phyloP scores from a whole-genome alignment of 2,329 filamentous ascomycete genomes.

The Ophiostoma ulmi region DNA sequence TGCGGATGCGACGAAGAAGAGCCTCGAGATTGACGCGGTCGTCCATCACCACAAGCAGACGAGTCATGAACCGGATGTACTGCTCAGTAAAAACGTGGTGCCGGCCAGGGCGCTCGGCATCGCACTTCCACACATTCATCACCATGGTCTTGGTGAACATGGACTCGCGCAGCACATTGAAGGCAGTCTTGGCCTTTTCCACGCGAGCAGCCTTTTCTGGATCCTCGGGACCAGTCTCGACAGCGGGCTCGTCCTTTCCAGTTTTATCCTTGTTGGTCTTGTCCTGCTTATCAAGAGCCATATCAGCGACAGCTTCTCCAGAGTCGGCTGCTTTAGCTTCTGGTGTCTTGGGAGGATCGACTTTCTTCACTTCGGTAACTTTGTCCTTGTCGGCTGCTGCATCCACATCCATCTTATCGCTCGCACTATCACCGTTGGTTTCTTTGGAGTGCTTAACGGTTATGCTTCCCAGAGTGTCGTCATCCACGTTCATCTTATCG shows the following conservation, averaged over 20 bases:
- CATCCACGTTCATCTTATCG: constrained; percentile 30
- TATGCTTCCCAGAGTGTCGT: neutral
- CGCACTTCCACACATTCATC: constrained; percentile 91
- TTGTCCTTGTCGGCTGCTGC: neutral
- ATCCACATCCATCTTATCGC: neutral
- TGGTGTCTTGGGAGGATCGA: neutral
- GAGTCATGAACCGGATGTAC: constrained; percentile 77
- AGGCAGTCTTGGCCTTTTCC: constrained; percentile 71
- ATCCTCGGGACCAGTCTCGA: constrained; percentile 3
- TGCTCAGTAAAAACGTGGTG: constrained; percentile 89
- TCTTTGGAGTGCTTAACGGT: neutral
- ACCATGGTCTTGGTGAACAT: constrained; percentile 93
- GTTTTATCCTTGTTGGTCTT: neutral
- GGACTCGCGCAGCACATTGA: constrained; percentile 64
- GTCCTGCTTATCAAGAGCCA: constrained; percentile 28
- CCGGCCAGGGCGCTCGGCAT: constrained; percentile 73
- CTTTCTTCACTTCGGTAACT: neutral
- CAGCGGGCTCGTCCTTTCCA: neutral
- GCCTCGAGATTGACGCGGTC: constrained; percentile 73
- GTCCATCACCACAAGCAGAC: constrained; percentile 65
- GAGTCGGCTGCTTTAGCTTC: neutral
- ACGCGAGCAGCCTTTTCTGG: constrained; percentile 27
- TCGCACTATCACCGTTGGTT: neutral
- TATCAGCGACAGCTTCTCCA: neutral
- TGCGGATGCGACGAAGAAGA: constrained; percentile 71